These are phyloP conservation scores for Colletotrichum acutatum DNA, from an alignment of 2,329 filamentous ascomycete species.

Conservation along the genomic window DNA sequence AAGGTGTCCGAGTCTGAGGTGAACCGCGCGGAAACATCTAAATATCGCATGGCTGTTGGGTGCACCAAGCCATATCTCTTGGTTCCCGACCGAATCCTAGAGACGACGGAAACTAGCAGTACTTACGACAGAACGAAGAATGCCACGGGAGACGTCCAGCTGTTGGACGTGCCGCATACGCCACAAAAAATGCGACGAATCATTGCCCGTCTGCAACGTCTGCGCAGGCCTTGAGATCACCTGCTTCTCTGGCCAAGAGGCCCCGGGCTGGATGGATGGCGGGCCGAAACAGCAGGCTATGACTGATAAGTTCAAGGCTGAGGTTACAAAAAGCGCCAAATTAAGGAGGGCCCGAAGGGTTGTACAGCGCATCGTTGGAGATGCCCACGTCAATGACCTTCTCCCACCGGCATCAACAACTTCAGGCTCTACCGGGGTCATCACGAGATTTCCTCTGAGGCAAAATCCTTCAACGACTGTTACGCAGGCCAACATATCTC, in stretches of 20 bases:
- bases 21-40: constrained; percentile 6
- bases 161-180: constrained; percentile 71
- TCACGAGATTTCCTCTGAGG: too few species aligned
- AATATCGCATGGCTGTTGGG: background rate
- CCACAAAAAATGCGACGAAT: constrained; percentile 71
- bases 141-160: constrained; percentile 48
- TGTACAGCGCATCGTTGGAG: constrained; percentile 29
- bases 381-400: background rate
- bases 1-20: background rate
- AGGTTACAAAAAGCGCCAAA: constrained; percentile 38
- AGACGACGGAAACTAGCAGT: too few species aligned
- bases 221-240: constrained; percentile 65
- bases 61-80: background rate
- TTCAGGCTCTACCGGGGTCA: too few species aligned
- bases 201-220: constrained; percentile 59
- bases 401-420: too few species aligned
- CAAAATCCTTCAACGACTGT: too few species aligned
- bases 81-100: too few species aligned
- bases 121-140: too few species aligned
- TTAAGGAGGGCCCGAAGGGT: constrained; percentile 54
- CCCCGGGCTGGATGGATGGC: constrained; percentile 68
- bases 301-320: constrained; percentile 35
- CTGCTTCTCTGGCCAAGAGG: constrained; percentile 63
- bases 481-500: too few species aligned
- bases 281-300: constrained; percentile 35